Evolutionary conservation across 352 stramenopile genomes (phyloP), one percentile per base, ranked within the genome.

Genomic region (Pythium grandisporangium): DNA sequence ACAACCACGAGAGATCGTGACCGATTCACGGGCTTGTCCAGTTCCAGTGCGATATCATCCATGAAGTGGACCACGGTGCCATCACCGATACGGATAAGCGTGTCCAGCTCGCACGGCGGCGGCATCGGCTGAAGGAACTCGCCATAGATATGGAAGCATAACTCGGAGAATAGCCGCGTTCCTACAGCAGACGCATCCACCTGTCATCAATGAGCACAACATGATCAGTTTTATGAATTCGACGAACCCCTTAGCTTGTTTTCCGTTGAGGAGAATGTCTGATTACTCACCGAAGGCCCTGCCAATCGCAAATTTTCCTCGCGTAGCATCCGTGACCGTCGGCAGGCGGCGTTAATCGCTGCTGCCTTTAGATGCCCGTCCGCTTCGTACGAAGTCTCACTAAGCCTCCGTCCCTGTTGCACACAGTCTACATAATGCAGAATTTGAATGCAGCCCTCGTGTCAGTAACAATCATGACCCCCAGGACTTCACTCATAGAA

Each of bases 111-210:
- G 3, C 48, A 42, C 5, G 69, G 63, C 2, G 75, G 65, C 13
- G 80, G 80, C 70, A 90, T 84, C 14, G 80, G 80, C 29, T 72
- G 60, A 25, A 90, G 47, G 44, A 90, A 93, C 14, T 89, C 72
- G 14, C 80, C 80, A 21, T 70, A 63, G 17, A 93, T 61, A 45
- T 83, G 59, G 44, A 85, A 89, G 27, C 74, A 86, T 21, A 74
- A 78, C 2, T 58, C 49, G 14, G 54, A 60, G 61, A 93, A 93
- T 27, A 93, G 48, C 42, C 68, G 72, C 8, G 80, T 88, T 6
- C 80, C 80, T 16, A 90, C 30, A 8, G 44, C 38, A 14, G 46
- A 44, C 0, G 41, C 27, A 30, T 71, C 53, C 13, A 32, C 40
- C 51, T 53, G 27, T 34, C n/a, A 30, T 7, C 16, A 34, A 35